Evolutionary conservation across 176 grass and related monocot genomes (phyloP).

Genomic region (Chloris gayana): DNA sequence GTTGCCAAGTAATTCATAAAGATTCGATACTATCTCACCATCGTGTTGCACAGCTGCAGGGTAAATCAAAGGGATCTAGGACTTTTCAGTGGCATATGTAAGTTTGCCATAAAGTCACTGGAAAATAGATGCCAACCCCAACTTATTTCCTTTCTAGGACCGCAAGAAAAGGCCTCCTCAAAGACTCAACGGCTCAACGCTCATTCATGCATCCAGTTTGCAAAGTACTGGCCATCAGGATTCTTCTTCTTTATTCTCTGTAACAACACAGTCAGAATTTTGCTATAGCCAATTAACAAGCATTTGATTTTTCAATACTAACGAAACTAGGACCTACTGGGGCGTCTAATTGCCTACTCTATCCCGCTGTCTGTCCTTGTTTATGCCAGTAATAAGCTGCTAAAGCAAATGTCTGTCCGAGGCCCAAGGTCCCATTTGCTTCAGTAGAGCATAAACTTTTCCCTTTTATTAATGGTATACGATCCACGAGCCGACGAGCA

Average conservation of each 20-base stretch:
- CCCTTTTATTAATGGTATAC: not conserved
- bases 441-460: slow-evolving; percentile 36
- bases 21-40: too few species aligned
- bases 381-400: not conserved
- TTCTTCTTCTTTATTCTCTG: slow-evolving; percentile 5
- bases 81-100: not conserved
- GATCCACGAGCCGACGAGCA: slow-evolving; percentile 23
- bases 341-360: slow-evolving; percentile 27
- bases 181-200: not conserved
- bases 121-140: not conserved
- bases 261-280: not conserved
- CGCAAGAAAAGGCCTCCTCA: slow-evolving; percentile 6
- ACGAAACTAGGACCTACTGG: slow-evolving; percentile 18
- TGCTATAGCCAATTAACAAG: slow-evolving; percentile 32
- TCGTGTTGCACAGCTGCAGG: too few species aligned
- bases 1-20: too few species aligned
- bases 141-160: slow-evolving; percentile 30
- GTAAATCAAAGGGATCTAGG: too few species aligned
- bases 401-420: not conserved
- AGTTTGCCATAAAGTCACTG: not conserved
- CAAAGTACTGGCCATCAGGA: not conserved
- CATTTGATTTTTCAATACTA: slow-evolving; percentile 29
- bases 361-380: slow-evolving; percentile 33
- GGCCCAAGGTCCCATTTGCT: slow-evolving; percentile 9
- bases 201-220: slow-evolving; percentile 23